Base-by-base conservation (phyloP, 306 rosid genomes). In the Adenanthera pavonina region DNA sequence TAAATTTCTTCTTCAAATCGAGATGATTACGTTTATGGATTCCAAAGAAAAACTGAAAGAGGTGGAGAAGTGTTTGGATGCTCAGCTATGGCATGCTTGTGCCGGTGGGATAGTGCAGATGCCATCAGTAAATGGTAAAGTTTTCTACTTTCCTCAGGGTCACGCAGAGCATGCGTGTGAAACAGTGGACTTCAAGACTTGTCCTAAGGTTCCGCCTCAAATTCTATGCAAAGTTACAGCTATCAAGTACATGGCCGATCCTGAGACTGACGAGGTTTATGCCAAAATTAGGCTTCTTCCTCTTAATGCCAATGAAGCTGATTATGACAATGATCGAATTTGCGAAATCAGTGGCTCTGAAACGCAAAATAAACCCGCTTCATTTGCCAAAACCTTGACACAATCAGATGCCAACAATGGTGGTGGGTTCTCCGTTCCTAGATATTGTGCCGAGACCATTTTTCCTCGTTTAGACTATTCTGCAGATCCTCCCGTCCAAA, bases 351-450 rank as follows among this genome's bases (percentile, higher is more conserved):
- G 81, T 73, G 97, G 90, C 40, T 64, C 88, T 33, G 97, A 89
- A 19, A 36, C 80, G 4, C 95, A 85, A 47, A 95, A 89, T 10
- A 95, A 93, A 76, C 97, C 95, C 3, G 86, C 91, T 54, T 93
- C 97, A 5, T 95, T 95, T 78, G 99, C 99, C 0, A 95, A 95
- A 85, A 95, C 99, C 2, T 72, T 95, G 87, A 95, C 99, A 2
- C 99, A 95, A 49, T 95, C 99, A 0, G 99, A 95, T 84, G 99
- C 99, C 0, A 95, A 95, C 86, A 95, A 95, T 78, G 99, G 99
- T 8, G 97, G 99, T 4, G 99, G 99, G 0, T 95, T 95, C 81
- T 95, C 99, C 13, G 99, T 95, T 82, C 99, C 99, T 0, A 85
- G 99, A 76, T 95, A 92, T 47, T 95, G 99, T 53, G 99, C 99